Evolutionary conservation across 129 eudicot species (phyloP), one percentile per base, ranked within the genome.

Genomic region (Flaveria brownii): DNA sequence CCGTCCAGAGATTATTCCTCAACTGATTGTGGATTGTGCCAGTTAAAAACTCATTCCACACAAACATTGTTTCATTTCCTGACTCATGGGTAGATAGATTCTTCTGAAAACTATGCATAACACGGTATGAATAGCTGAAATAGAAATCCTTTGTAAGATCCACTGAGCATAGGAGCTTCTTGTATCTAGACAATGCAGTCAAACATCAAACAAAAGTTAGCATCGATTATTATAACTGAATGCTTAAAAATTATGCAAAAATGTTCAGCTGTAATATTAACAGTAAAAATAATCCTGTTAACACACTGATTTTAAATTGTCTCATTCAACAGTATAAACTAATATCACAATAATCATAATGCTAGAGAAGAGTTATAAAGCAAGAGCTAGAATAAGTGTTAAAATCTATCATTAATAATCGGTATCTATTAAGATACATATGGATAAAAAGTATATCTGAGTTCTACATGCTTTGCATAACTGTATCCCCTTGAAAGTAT

Each of bases 61-160:
- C 99, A 72, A 91, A 95, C 97, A 95, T 86, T 52, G 94, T 86
- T 82, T 95, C 99, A 17, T 95, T 87, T 64, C 90, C 93, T 36
- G 85, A 63, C 64, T 80, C 84, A 23, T 71, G 82, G 74, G 88
- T 78, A 55, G 87, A 80, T 41, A 89, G 73, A 81, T 95, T 95
- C 80, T 87, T 95, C 78, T 95, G 99, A 75, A 95, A 85, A 80
- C 90, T 87, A 71, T 82, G 86, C 99, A 89, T 95, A 42, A 91
- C 78, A 80, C 86, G 87, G 81, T 95, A 95, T 65, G 97, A 91
- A 86, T 95, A 95, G 92, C 99, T 95, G 83, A 79, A 95, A 79
- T 73, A 95, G 94, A 95, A 95, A 88, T 89, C 99, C 91, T 87
- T 95, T 15, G 97, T 91, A 70, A 91, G 96, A 73, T 95, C 97